Conservation (phyloP, 139 green algal species). For the Micractinium sp. region DNA sequence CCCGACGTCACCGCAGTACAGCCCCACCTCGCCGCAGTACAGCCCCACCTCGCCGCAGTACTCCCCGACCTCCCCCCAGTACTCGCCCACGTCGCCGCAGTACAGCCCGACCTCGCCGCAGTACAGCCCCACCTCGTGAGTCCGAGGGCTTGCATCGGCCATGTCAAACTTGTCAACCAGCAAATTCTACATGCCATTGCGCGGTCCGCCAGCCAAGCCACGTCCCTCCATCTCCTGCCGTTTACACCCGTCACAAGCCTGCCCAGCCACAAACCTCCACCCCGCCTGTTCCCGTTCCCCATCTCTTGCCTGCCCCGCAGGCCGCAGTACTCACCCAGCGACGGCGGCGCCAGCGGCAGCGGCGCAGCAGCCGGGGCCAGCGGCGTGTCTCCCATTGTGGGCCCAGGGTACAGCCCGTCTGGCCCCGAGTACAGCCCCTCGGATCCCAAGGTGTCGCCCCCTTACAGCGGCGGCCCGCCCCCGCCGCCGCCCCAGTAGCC, state of each 20-base stretch:
- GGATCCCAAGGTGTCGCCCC: background rate
- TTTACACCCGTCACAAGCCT: background rate
- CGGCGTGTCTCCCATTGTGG: background rate
- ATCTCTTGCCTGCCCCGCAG: background rate
- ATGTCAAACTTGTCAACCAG: background rate
- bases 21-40: constrained; percentile 55
- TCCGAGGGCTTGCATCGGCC: background rate
- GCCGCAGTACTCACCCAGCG: constrained; percentile 8
- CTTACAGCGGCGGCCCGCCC: background rate
- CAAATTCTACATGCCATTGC: background rate
- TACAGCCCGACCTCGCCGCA: constrained; percentile 58
- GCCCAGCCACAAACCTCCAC: too few species aligned
- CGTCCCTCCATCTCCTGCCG: background rate
- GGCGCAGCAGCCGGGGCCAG: background rate
- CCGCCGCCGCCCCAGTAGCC: background rate
- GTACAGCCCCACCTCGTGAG: constrained; percentile 22
- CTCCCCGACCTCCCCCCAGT: constrained; percentile 60
- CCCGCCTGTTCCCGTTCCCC: background rate
- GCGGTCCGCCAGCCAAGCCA: too few species aligned
- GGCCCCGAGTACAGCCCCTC: constrained; percentile 27
- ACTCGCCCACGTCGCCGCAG: constrained; percentile 52
- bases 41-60: background rate
- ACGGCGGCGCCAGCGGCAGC: background rate
- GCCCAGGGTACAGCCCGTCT: background rate
- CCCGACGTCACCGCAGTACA: constrained; percentile 51